Conservation (phyloP, 306 rosid genomes). For the Trifolium pratense region DNA sequence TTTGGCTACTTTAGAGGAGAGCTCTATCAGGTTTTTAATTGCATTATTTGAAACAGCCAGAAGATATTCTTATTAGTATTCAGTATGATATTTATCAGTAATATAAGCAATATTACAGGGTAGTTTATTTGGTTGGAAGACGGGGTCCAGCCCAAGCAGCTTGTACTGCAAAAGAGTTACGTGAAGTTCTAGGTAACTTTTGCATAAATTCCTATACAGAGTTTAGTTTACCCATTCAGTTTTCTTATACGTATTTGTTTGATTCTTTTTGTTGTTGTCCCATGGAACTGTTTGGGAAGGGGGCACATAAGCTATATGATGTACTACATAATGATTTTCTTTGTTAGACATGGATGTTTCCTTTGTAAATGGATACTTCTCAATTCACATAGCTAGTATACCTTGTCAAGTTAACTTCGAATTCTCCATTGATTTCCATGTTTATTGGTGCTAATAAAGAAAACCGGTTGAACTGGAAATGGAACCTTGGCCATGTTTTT, state of each 20-base stretch:
- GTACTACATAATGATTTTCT: conserved; percentile 13
- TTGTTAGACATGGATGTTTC: conserved; percentile 22
- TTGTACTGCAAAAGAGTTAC: conserved; percentile 91
- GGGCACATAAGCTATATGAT: conserved; percentile 1
- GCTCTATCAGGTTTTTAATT: conserved; percentile 73
- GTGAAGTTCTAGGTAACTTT: conserved; percentile 86
- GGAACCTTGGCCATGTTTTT: conserved; percentile 22
- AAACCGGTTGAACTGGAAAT: conserved; percentile 26
- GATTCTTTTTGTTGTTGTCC: conserved; percentile 26
- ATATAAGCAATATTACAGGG: conserved; percentile 55
- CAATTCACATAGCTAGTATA: background rate
- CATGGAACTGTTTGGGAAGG: conserved; percentile 21
- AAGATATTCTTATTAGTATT: conserved; percentile 24
- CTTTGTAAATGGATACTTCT: conserved; percentile 34
- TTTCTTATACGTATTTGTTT: conserved; percentile 17
- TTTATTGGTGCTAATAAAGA: background rate
- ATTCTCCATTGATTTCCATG: conserved; percentile 4
- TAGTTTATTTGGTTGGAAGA: conserved; percentile 93
- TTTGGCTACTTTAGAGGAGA: conserved; percentile 74
- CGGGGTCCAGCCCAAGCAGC: conserved; percentile 99
- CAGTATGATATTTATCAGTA: conserved; percentile 26
- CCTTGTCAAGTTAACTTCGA: conserved; percentile 18
- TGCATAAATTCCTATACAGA: conserved; percentile 18
- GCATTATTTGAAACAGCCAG: conserved; percentile 16
- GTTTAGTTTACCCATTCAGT: conserved; percentile 12